phyloP scores from a whole-genome alignment of 768 basidiomycete genomes.

The Cyclocybe aegerita region DNA sequence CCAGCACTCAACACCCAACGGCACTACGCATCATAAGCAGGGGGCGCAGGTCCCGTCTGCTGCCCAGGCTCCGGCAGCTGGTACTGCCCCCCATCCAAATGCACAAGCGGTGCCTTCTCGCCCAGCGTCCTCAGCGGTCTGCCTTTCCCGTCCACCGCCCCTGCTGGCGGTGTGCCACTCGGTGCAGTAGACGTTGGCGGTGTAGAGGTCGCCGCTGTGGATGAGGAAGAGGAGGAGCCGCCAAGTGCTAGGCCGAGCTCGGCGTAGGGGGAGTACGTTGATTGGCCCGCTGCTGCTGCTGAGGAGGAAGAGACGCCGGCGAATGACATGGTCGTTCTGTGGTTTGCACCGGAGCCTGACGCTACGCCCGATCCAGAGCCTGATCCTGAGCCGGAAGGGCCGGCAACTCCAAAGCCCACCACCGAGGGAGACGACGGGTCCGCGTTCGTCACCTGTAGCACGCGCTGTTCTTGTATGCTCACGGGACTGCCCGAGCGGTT shows the following conservation, averaged over 20 bases:
- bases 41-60: constrained; percentile 21
- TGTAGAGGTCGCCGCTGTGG: too few species aligned
- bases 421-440: constrained; percentile 27
- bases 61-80: constrained; percentile 16
- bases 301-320: too few species aligned
- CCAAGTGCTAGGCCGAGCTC: too few species aligned
- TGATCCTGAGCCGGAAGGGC: too few species aligned
- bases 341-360: too few species aligned
- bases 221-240: too few species aligned
- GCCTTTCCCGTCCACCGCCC: constrained; percentile 29
- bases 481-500: constrained; percentile 41
- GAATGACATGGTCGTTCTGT: too few species aligned
- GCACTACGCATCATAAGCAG: constrained; percentile 18
- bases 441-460: constrained; percentile 41
- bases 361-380: too few species aligned
- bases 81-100: constrained; percentile 38
- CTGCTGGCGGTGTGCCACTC: constrained; percentile 5
- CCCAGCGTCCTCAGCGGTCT: constrained; percentile 21
- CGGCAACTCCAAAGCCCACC: neutral
- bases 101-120: constrained; percentile 34
- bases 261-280: too few species aligned
- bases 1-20: neutral
- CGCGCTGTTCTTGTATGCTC: constrained; percentile 36
- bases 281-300: too few species aligned
- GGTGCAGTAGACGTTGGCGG: too few species aligned